A percentile compares a stretch with the other conserved stretches of the same genome.
These are phyloP conservation scores for Colletotrichum melonis DNA, from an alignment of 2,329 filamentous ascomycete species.

Conservation along the genomic window DNA sequence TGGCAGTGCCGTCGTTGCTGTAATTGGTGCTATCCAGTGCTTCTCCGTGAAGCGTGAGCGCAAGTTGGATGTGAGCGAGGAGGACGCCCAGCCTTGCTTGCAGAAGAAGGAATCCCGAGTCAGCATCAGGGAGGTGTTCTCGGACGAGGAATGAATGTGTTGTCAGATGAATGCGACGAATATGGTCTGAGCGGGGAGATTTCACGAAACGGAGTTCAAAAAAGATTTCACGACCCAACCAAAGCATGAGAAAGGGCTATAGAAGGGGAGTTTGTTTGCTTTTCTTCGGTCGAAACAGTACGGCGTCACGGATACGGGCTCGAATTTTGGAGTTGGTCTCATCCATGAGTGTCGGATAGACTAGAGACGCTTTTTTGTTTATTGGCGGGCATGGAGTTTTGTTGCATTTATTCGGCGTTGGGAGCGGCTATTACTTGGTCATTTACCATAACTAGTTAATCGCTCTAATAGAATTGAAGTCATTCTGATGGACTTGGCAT, in stretches of 20 bases:
- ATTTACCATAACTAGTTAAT: not conserved
- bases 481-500: not conserved
- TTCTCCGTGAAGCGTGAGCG: conserved; percentile 59
- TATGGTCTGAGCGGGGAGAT: not conserved
- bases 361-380: conserved; percentile 18
- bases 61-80: conserved; percentile 15
- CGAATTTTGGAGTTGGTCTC: not conserved
- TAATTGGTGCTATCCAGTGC: conserved; percentile 69
- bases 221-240: conserved; percentile 9
- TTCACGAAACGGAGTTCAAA: conserved; percentile 15
- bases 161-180: conserved; percentile 15
- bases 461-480: conserved; percentile 28
- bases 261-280: conserved; percentile 27
- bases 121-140: conserved; percentile 27
- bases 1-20: conserved; percentile 67
- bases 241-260: conserved; percentile 16
- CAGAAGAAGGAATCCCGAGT: conserved; percentile 31
- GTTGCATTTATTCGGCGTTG: conserved; percentile 18
- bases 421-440: not conserved
- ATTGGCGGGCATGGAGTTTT: conserved; percentile 17
- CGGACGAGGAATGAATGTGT: conserved; percentile 31
- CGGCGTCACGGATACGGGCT: conserved; percentile 2
- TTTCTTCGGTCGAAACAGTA: not conserved
- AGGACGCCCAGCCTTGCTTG: conserved; percentile 22
- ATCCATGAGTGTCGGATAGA: conserved; percentile 13